Conservation (phyloP, 331 rosid genomes). For the Quercus lobata region DNA sequence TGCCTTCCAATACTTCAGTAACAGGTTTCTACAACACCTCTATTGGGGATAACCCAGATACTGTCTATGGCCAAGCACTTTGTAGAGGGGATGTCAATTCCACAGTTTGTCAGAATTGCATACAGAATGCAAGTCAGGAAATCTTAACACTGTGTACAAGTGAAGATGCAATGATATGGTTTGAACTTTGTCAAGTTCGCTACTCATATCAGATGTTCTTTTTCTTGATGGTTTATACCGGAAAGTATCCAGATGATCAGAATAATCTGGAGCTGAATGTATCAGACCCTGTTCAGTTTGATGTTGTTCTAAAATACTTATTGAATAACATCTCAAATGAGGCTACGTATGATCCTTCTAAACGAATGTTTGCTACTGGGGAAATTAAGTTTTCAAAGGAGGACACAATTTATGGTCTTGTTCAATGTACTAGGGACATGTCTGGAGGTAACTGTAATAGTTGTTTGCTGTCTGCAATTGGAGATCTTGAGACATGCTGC, state of each 20-base stretch:
- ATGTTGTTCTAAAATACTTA: constrained; percentile 6
- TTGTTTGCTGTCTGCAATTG: constrained; percentile 38
- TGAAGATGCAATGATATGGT: constrained; percentile 47
- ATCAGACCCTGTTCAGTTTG: constrained; percentile 11
- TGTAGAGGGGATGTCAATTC: constrained; percentile 51
- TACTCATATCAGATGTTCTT: constrained; percentile 37
- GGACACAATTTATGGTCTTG: constrained; percentile 42
- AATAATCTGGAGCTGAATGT: constrained; percentile 18
- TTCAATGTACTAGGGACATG: constrained; percentile 54
- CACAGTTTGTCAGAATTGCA: constrained; percentile 37
- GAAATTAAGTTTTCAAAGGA: constrained; percentile 8
- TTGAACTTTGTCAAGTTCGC: constrained; percentile 45
- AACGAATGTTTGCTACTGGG: constrained; percentile 47
- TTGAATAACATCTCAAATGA: constrained; percentile 22
- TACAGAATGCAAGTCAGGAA: constrained; percentile 44
- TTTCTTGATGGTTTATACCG: constrained; percentile 18
- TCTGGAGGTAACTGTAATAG: constrained; percentile 13
- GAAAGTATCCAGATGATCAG: constrained; percentile 26
- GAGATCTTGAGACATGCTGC: constrained; percentile 46
- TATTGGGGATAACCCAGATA: too few relatives aligned
- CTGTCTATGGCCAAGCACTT: too few relatives aligned
- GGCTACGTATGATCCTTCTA: constrained; percentile 27
- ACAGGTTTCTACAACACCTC: too few relatives aligned
- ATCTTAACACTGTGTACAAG: constrained; percentile 23
- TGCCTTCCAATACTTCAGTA: too few relatives aligned